Evolutionary conservation across 2,329 filamentous ascomycete genomes (phyloP), one percentile per base, ranked within the genome.

Genomic region (Talaromyces sp.): DNA sequence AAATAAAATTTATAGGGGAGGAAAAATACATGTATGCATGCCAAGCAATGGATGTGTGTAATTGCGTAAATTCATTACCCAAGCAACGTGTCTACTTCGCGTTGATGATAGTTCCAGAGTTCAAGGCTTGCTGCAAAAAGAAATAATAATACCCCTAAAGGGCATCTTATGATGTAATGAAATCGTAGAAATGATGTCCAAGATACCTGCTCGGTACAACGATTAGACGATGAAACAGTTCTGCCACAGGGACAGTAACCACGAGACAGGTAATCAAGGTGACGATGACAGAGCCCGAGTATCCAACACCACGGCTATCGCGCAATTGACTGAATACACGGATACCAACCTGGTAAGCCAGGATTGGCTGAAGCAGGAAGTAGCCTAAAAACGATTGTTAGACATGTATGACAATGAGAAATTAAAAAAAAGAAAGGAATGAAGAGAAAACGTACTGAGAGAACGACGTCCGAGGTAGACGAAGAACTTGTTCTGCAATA

Each of bases 311-410:
- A 16, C 59, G 30, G 12, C 27, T 16, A 16, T 27, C 16, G 23
- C 53, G 56, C 14, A 62, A 47, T 36, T 47, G 55, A 5, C 28
- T 18, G 28, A 53, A 62, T 10, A 62, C 56, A 6, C 56, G 57
- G 67, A 81, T 78, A 54, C 77, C 78, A 12, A 72, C 70, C 1
- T 73, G 75, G 67, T 80, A 80, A 42, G 78, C 70, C 31, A 81
- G 67, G 56, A 75, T 73, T 6, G 73, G 68, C 64, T 80, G 77
- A 4, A 77, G 64, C 44, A 79, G 71, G 64, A 79, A 79, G 62
- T 72, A 74, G 66, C 77, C 77, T 80, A 30, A 28, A 40, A 58
- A 27, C 7, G 2, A 53, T 16, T 16, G 12, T 44, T 53, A 58
- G 52, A 40, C 5, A 40, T 47, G 18, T 27, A 47, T 50, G 58